Evolutionary conservation across 2,329 filamentous ascomycete species (phyloP).

Genomic region (Claviceps humidiphila): DNA sequence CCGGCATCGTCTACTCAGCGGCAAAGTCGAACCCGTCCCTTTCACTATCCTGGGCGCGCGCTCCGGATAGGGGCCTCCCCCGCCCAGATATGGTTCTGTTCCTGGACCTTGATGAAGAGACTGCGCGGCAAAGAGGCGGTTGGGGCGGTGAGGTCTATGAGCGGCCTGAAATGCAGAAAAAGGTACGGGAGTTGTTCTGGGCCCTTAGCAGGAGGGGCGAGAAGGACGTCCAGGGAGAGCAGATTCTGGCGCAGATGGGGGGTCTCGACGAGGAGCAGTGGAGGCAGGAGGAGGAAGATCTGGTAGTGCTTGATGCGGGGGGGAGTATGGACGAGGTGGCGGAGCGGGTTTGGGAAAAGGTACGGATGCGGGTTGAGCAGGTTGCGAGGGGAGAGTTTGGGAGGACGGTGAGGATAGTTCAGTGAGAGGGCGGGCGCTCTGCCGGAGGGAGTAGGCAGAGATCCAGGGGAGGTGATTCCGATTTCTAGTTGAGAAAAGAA

Average conservation of each 20-base stretch:
- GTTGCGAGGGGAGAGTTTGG: conserved; percentile 39
- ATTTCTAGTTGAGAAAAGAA: background rate
- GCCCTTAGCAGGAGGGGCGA: conserved; percentile 35
- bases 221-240: conserved; percentile 17
- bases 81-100: conserved; percentile 81
- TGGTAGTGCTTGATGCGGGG: conserved; percentile 41
- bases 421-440: conserved; percentile 4
- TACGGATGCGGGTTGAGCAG: conserved; percentile 30
- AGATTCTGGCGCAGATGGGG: conserved; percentile 10
- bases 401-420: conserved; percentile 29
- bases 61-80: conserved; percentile 75
- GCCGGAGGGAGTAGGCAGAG: background rate
- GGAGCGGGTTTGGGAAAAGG: conserved; percentile 40
- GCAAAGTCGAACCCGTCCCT: conserved; percentile 67
- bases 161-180: conserved; percentile 64
- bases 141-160: conserved; percentile 88
- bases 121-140: conserved; percentile 64
- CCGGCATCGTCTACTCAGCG: conserved; percentile 82
- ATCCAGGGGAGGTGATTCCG: too few relatives aligned
- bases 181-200: conserved; percentile 64
- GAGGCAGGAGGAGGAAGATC: conserved; percentile 37
- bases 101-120: conserved; percentile 62
- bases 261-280: conserved; percentile 19
- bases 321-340: conserved; percentile 42
- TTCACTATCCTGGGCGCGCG: conserved; percentile 64